Evolutionary conservation across 352 stramenopile genomes (phyloP), one percentile per base, ranked within the genome.

Genomic region (Paralagenidium karlingii): DNA sequence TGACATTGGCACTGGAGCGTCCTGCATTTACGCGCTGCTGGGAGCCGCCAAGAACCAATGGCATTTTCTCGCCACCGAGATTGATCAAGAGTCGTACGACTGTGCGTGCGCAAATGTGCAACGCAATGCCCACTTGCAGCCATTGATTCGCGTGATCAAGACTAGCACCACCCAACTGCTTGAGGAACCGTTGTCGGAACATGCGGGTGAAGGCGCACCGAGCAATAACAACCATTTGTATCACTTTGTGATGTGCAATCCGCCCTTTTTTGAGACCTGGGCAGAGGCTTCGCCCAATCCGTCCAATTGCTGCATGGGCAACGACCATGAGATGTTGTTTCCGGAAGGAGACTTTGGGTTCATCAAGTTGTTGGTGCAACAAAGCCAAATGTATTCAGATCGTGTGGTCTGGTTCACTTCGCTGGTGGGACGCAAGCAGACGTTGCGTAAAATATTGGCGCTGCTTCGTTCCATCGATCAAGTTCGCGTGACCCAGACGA

Each of bases 171-270:
- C 56, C 16, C 47, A 58, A 0, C 37, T 88, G 20, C 31, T 86
- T 13, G 30, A 47, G 4, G 70, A 88, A 34, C 65, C 70, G 3
- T 39, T 86, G 22, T 34, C 52, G 13, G 45, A 59, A 5, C 51
- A 64, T 39, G 16, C 36, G 22, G 15, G 28, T 15, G 15, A 13
- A 32, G 28, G 15, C 15, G 15, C 11, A 13, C 11, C 15, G 11
- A 13, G 11, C 19, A 44, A 46, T 2, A 6, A 15, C 0, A 28
- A 44, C 9, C 26, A 47, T 10, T 58, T 56, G 10, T 68, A 96
- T 46, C 67, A 97, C 29, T 97, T 98, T 61, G 68, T 78, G 32
- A 97, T 98, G 84, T 97, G 91, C 30, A 98, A 98, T 54, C 94
- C 94, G 37, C 94, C 94, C 0, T 98, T 98, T 68, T 98, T 90